Evolutionary conservation across 805 yeast genomes (phyloP).

Genomic region (Brettanomyces bruxellensis): DNA sequence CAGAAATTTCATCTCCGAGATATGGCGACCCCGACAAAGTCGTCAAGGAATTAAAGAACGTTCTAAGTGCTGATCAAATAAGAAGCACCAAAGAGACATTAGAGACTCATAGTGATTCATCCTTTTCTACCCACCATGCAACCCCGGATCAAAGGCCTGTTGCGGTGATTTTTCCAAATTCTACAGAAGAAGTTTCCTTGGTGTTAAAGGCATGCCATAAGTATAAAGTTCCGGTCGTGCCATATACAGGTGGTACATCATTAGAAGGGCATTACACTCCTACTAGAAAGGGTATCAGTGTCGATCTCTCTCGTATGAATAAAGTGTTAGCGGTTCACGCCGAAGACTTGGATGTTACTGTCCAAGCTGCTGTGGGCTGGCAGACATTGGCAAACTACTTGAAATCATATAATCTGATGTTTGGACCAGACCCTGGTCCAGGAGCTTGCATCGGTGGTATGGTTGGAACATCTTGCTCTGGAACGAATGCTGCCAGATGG

Average conservation of each 20-base stretch:
- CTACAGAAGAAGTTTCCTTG: conserved; percentile 58
- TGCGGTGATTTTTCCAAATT: conserved; percentile 51
- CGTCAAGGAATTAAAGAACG: conserved; percentile 34
- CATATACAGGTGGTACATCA: conserved; percentile 72
- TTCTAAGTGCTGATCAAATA: conserved; percentile 47
- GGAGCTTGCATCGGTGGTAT: conserved; percentile 77
- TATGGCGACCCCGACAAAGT: conserved; percentile 47
- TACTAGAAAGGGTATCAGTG: conserved; percentile 51
- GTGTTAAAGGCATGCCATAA: conserved; percentile 55
- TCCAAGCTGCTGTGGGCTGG: conserved; percentile 79
- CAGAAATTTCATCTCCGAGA: conserved; percentile 33
- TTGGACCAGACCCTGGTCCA: conserved; percentile 77
- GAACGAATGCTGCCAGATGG: conserved; percentile 69
- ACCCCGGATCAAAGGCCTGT: conserved; percentile 24
- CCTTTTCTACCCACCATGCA: conserved; percentile 27
- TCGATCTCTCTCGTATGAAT: conserved; percentile 59
- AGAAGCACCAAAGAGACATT: conserved; percentile 26
- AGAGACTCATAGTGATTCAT: conserved; percentile 24
- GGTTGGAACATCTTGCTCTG: conserved; percentile 71
- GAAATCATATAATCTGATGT: conserved; percentile 40
- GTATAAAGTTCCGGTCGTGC: conserved; percentile 59
- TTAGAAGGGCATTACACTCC: conserved; percentile 74
- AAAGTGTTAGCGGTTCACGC: conserved; percentile 46
- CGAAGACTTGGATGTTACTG: conserved; percentile 60
- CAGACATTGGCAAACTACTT: conserved; percentile 51